These are phyloP conservation scores for Botryosphaeria agaves DNA, from an alignment of 2,329 filamentous ascomycete genomes.

Conservation along the genomic window DNA sequence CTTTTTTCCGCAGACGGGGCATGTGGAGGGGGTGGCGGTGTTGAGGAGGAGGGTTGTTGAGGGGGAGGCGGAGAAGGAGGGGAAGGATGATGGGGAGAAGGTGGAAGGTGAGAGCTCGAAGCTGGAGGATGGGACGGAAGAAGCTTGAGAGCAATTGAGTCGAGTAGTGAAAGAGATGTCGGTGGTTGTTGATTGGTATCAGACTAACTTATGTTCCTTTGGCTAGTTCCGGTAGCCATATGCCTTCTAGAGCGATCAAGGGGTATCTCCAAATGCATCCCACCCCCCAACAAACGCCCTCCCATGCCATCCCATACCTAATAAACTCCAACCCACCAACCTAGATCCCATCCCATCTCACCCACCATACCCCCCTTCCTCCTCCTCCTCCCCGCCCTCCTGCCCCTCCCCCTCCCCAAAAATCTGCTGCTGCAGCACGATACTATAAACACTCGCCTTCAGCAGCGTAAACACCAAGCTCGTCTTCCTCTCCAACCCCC, in stretches of 20 bases:
- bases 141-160: no score
- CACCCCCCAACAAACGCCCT: no score
- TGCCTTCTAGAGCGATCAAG: no score
- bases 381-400: background rate
- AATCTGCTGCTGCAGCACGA: constrained; percentile 95
- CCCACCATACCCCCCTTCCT: no score
- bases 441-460: constrained; percentile 97
- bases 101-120: background rate
- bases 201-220: no score
- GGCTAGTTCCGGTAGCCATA: no score
- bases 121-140: background rate
- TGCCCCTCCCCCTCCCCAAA: constrained; percentile 45
- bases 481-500: constrained; percentile 84
- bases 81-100: background rate
- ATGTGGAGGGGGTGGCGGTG: constrained; percentile 48
- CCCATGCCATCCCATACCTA: no score
- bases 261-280: no score
- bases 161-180: no score
- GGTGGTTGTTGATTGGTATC: no score
- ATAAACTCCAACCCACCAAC: no score
- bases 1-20: constrained; percentile 79
- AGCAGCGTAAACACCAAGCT: constrained; percentile 87
- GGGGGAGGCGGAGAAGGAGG: background rate
- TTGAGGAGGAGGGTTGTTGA: constrained; percentile 12
- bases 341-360: no score